Evolutionary conservation across 1,284 basidiomycete genomes (phyloP).

Genomic region (Microbotryum lychnidis-dioicae): DNA sequence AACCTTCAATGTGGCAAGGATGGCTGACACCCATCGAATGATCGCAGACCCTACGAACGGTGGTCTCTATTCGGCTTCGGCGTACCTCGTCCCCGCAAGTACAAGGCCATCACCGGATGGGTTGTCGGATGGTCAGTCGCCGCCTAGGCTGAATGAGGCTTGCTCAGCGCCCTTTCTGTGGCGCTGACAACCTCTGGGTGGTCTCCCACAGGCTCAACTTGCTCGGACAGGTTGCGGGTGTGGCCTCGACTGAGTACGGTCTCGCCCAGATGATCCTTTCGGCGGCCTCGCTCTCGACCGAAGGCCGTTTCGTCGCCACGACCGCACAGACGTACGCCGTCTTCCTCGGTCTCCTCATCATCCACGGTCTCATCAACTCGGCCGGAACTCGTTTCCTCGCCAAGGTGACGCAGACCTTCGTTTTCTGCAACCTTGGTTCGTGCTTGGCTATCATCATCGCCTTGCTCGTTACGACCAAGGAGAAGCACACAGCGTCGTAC

Average conservation of each 20-base stretch:
- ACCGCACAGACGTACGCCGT: conserved; percentile 65
- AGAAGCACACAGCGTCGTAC: conserved; percentile 71
- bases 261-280: conserved; percentile 82
- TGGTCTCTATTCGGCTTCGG: conserved; percentile 60
- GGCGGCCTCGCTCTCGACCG: conserved; percentile 51
- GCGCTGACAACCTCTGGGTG: not conserved
- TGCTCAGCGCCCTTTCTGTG: not conserved
- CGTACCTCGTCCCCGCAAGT: conserved; percentile 57
- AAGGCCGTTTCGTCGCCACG: conserved; percentile 46
- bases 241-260: conserved; percentile 82
- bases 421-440: conserved; percentile 74
- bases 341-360: conserved; percentile 58
- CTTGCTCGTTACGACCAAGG: conserved; percentile 65
- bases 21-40: conserved; percentile 40
- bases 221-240: conserved; percentile 72
- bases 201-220: conserved; percentile 58
- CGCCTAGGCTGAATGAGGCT: not conserved
- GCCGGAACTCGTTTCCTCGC: conserved; percentile 73
- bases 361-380: conserved; percentile 57
- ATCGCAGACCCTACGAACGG: conserved; percentile 43
- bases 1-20: conserved; percentile 40
- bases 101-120: conserved; percentile 54
- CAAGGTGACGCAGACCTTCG: conserved; percentile 65
- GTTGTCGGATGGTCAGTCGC: conserved; percentile 45
- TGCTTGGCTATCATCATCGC: conserved; percentile 64